phyloP scores from a whole-genome alignment of 257 asterid genomes.

The Dorcoceras hygrometricum region DNA sequence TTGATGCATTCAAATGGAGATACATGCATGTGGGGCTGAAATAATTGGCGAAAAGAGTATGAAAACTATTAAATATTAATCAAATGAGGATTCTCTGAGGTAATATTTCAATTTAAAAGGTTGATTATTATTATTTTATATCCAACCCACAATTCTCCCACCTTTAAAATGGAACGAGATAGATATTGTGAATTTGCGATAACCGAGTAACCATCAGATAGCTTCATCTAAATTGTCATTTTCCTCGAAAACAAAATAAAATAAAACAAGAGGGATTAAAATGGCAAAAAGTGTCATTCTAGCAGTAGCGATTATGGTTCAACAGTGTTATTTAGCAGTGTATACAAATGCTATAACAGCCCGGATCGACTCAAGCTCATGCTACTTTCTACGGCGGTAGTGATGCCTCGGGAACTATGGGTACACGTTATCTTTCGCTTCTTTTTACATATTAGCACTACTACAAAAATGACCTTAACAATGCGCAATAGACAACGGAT shows the following conservation, averaged over 20 bases:
- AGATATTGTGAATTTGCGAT: no score
- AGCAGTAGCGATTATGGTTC: conserved; percentile 9
- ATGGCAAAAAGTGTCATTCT: conserved; percentile 26
- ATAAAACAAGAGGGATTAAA: neutral
- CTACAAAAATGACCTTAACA: no score
- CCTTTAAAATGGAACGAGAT: no score
- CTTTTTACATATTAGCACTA: no score
- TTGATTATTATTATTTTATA: neutral
- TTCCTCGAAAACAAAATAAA: neutral
- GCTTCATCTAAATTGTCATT: neutral
- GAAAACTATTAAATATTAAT: no score
- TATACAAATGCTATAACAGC: conserved; percentile 36
- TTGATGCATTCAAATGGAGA: neutral
- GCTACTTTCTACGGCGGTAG: conserved; percentile 62
- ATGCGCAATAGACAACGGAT: no score
- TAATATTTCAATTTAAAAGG: neutral
- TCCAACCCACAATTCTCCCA: neutral
- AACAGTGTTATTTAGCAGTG: conserved; percentile 25
- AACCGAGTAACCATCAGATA: conserved; percentile 4
- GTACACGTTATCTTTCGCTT: conserved; percentile 22
- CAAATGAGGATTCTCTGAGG: neutral
- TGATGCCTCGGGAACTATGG: conserved; percentile 67
- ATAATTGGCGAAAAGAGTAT: neutral
- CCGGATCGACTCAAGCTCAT: conserved; percentile 45
- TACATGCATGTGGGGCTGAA: neutral